Evolutionary conservation across 1,284 basidiomycete species (phyloP).

Genomic region (Sporisorium exsertum): DNA sequence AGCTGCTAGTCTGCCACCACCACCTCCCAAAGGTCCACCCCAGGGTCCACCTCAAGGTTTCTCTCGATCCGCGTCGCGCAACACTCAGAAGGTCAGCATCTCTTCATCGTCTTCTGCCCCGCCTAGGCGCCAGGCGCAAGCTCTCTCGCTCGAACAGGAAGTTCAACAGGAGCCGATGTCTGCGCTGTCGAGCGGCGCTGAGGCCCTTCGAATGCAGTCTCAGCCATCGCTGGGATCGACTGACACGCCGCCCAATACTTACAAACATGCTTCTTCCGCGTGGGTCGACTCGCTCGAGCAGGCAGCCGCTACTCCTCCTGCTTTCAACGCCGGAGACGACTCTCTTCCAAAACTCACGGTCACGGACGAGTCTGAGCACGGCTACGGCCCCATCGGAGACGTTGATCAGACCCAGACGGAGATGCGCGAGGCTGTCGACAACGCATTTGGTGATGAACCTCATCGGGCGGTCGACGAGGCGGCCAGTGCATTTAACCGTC

Average conservation of each 20-base stretch:
- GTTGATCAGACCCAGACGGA: not conserved
- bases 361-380: constrained; percentile 39
- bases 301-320: constrained; percentile 41
- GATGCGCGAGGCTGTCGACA: constrained; percentile 7
- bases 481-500: constrained; percentile 19
- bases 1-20: constrained; percentile 15
- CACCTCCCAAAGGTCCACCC: constrained; percentile 23
- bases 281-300: constrained; percentile 48
- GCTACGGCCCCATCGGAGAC: not conserved
- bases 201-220: constrained; percentile 8
- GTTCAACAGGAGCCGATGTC: constrained; percentile 8
- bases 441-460: not conserved
- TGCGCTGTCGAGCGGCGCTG: constrained; percentile 10
- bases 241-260: constrained; percentile 27
- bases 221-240: constrained; percentile 13
- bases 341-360: constrained; percentile 40
- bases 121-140: constrained; percentile 7
- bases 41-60: constrained; percentile 37
- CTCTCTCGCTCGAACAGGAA: constrained; percentile 41
- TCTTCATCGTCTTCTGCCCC: constrained; percentile 15
- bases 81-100: constrained; percentile 11
- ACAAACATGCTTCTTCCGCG: constrained; percentile 28
- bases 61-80: constrained; percentile 39
- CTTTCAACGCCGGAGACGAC: constrained; percentile 23
- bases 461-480: constrained; percentile 23